Conservation (phyloP, 2,329 filamentous ascomycete species). For the Colletotrichum sp. region DNA sequence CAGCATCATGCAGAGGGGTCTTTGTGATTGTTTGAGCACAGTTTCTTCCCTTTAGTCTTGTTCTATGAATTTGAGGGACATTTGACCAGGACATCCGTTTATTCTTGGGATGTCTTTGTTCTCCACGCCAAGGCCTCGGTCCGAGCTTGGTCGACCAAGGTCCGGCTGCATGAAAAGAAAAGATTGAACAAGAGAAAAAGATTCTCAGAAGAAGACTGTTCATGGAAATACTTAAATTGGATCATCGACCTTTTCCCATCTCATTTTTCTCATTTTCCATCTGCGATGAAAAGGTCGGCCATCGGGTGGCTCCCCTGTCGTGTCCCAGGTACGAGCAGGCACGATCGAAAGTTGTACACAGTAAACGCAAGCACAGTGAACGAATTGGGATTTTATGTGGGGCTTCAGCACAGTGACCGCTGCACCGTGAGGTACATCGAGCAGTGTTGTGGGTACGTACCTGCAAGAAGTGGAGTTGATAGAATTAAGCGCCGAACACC, state of each 20-base stretch:
- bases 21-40: too few relatives aligned
- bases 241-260: neutral
- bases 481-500: neutral
- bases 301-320: neutral
- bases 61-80: neutral
- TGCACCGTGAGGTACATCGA: neutral
- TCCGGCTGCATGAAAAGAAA: neutral
- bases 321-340: neutral
- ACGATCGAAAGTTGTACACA: neutral
- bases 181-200: accelerated
- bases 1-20: too few relatives aligned
- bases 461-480: neutral
- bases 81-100: neutral
- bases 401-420: neutral
- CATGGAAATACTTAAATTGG: accelerated
- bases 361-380: neutral
- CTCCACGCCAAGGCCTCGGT: neutral
- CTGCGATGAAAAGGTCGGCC: neutral
- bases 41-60: neutral
- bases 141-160: neutral
- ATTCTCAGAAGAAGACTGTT: accelerated
- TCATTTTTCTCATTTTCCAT: neutral
- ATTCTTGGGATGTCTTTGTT: neutral
- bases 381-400: neutral
- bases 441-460: neutral